phyloP scores from a whole-genome alignment of 139 green algal genomes.

The Chlorella vulgaris region DNA sequence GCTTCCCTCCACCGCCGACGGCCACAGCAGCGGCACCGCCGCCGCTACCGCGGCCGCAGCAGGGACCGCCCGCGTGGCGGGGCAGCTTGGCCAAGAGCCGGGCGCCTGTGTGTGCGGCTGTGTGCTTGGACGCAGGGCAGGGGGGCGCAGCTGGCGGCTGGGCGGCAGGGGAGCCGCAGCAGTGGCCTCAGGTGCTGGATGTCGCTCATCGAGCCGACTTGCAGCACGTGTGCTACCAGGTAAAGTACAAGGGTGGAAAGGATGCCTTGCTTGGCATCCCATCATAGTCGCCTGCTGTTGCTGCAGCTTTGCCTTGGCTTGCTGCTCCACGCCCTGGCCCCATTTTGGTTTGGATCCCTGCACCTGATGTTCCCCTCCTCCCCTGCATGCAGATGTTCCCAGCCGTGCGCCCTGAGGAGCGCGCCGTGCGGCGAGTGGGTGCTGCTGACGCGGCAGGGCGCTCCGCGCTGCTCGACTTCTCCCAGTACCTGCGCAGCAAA shows the following conservation, averaged over 20 bases:
- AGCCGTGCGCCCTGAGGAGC: background rate
- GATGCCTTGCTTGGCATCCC: background rate
- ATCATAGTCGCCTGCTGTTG: background rate
- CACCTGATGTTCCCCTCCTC: background rate
- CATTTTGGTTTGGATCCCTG: background rate
- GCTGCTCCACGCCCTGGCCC: background rate
- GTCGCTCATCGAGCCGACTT: slow-evolving; percentile 28
- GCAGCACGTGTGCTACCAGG: slow-evolving; percentile 29
- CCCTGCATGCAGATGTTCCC: slow-evolving; percentile 14
- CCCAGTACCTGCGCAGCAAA: slow-evolving; percentile 37
- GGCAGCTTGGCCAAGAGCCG: slow-evolving; percentile 31
- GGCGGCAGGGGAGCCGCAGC: slow-evolving; percentile 29
- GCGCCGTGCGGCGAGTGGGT: slow-evolving; percentile 14
- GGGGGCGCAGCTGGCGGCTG: background rate
- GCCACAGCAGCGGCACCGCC: background rate
- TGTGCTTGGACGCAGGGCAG: background rate
- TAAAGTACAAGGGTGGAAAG: too few relatives aligned
- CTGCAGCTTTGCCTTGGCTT: background rate
- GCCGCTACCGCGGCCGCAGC: background rate
- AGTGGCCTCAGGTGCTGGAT: slow-evolving; percentile 41
- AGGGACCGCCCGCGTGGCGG: background rate
- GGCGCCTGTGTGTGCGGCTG: background rate
- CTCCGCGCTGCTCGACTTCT: slow-evolving; percentile 25
- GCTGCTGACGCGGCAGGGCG: background rate
- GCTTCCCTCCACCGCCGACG: background rate